Conservation (phyloP, 2,329 filamentous ascomycete species). For the Colletotrichum lindemuthianum region DNA sequence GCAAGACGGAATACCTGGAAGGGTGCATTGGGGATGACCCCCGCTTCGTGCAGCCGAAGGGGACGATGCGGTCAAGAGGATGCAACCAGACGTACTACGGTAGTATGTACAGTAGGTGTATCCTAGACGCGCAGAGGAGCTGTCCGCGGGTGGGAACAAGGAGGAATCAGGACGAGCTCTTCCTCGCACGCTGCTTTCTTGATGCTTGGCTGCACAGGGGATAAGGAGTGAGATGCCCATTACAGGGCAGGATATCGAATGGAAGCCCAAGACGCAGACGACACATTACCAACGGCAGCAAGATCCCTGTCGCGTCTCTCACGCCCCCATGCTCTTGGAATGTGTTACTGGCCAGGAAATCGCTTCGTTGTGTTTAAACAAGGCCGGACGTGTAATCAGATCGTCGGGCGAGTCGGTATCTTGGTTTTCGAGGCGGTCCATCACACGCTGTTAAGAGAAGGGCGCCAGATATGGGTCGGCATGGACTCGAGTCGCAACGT, state of each 20-base stretch:
- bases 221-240: constrained; percentile 1
- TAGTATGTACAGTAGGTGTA: no score
- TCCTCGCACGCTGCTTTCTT: constrained; percentile 1
- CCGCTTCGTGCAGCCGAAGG: constrained; percentile 15
- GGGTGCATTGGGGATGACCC: constrained; percentile 27
- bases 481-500: constrained; percentile 20
- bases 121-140: not conserved
- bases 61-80: no score
- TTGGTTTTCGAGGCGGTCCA: not conserved
- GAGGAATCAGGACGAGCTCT: constrained; percentile 4
- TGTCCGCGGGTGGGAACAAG: not conserved
- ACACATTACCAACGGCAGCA: constrained; percentile 30
- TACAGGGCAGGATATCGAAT: constrained; percentile 33
- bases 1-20: not conserved
- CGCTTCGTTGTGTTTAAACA: constrained; percentile 17
- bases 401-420: not conserved
- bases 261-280: constrained; percentile 34
- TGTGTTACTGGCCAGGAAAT: constrained; percentile 9
- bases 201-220: constrained; percentile 10
- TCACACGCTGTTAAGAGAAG: not conserved
- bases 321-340: constrained; percentile 13
- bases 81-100: no score
- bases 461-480: not conserved
- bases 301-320: constrained; percentile 24
- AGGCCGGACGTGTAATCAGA: constrained; percentile 1